Percentiles rank a stretch among this genome's conserved stretches.
These are phyloP conservation scores for Ogataea pilisensis DNA, from an alignment of 805 yeast species.

Conservation along the genomic window DNA sequence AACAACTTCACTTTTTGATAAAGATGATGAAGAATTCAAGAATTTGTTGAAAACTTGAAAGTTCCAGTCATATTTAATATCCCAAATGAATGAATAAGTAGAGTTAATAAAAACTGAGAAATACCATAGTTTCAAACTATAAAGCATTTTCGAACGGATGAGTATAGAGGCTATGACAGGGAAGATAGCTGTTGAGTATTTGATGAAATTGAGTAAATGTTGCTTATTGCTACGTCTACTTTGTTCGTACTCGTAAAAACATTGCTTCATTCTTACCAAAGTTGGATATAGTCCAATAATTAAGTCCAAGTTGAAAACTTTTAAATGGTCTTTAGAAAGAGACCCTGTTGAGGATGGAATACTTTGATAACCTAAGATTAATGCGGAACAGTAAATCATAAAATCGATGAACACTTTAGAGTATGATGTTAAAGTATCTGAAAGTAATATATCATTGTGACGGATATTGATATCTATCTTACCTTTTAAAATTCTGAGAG, in stretches of 20 bases:
- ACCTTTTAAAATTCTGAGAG: slow-evolving; percentile 54
- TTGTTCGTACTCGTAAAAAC: slow-evolving; percentile 60
- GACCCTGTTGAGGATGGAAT: slow-evolving; percentile 28
- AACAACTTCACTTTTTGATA: slow-evolving; percentile 5
- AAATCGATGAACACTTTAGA: slow-evolving; percentile 73
- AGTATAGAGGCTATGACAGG: slow-evolving; percentile 43
- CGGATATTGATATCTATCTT: slow-evolving; percentile 56
- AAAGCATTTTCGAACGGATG: slow-evolving; percentile 23
- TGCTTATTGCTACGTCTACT: slow-evolving; percentile 41
- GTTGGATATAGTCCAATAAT: slow-evolving; percentile 50
- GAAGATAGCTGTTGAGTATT: slow-evolving; percentile 61
- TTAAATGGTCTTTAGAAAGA: slow-evolving; percentile 27
- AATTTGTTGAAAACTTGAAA: slow-evolving; percentile 46
- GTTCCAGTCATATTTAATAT: slow-evolving; percentile 85
- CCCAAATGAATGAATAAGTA: slow-evolving; percentile 83
- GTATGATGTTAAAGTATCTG: slow-evolving; percentile 84
- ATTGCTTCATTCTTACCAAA: slow-evolving; percentile 76
- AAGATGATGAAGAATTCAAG: slow-evolving; percentile 8
- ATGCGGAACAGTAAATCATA: slow-evolving; percentile 49
- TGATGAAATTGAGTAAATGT: slow-evolving; percentile 68
- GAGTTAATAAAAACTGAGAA: slow-evolving; percentile 56
- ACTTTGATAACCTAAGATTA: slow-evolving; percentile 34
- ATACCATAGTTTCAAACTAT: slow-evolving; percentile 39
- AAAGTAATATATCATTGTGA: slow-evolving; percentile 73
- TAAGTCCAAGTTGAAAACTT: slow-evolving; percentile 28